phyloP scores from a whole-genome alignment of 2,329 filamentous ascomycete species.

The Hymenoscyphus occultus region DNA sequence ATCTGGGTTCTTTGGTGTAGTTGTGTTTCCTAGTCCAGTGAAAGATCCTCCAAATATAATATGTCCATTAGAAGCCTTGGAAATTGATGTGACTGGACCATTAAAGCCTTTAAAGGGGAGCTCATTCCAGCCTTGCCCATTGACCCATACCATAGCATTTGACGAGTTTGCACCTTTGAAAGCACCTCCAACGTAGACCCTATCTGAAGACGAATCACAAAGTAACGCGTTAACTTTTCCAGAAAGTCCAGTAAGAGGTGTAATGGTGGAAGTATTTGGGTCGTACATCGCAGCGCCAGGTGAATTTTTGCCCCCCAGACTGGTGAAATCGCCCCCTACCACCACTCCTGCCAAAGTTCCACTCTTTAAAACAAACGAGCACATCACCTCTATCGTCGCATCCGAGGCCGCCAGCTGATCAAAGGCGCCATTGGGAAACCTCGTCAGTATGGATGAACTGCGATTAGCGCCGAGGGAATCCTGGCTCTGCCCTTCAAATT shows the following conservation, averaged over 20 bases:
- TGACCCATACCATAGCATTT: slow-evolving; percentile 83
- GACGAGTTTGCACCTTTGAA: slow-evolving; percentile 79
- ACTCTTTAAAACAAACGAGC: slow-evolving; percentile 66
- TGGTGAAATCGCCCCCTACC: slow-evolving; percentile 94
- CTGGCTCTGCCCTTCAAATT: slow-evolving; percentile 78
- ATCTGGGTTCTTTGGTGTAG: slow-evolving; percentile 62
- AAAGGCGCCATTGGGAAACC: slow-evolving; percentile 83
- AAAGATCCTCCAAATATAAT: slow-evolving; percentile 92
- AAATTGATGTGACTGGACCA: slow-evolving; percentile 82
- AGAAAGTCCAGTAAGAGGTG: slow-evolving; percentile 73
- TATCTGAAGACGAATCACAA: slow-evolving; percentile 73
- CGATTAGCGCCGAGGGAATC: slow-evolving; percentile 67
- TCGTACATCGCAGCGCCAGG: slow-evolving; percentile 80
- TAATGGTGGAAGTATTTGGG: slow-evolving; percentile 65
- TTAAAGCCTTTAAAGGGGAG: slow-evolving; percentile 94
- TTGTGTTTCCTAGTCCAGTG: slow-evolving; percentile 80
- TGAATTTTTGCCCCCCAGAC: slow-evolving; percentile 72
- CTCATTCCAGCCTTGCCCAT: slow-evolving; percentile 67
- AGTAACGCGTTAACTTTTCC: slow-evolving; percentile 79
- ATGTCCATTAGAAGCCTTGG: slow-evolving; percentile 74
- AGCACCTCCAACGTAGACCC: slow-evolving; percentile 87
- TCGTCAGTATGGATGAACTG: slow-evolving; percentile 74
- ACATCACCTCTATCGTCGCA: slow-evolving; percentile 85
- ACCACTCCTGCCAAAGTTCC: slow-evolving; percentile 71
- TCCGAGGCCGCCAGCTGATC: slow-evolving; percentile 72